Evolutionary conservation across 2,329 filamentous ascomycete species (phyloP), one percentile per base, ranked within the genome.

Genomic region (Truncatella angustata): DNA sequence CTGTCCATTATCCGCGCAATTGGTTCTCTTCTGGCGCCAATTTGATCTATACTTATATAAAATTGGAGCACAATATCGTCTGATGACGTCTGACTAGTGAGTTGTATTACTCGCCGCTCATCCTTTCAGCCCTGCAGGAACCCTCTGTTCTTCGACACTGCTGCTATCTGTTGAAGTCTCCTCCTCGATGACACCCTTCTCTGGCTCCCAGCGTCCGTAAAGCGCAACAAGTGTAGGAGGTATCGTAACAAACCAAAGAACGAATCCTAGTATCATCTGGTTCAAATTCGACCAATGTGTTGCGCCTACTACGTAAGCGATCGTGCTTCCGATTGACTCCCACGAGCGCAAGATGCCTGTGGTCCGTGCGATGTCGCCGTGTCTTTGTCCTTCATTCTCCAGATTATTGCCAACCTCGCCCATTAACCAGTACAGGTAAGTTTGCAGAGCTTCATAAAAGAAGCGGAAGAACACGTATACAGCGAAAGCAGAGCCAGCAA

Each of bases 241-340:
- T n/a, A 46, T 28, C 5, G 43, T 46, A 24, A 35, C 43, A 18
- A 32, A 32, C 43, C 43, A 46, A 21, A 46, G 28, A n/a, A 46
- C 43, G 6, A 46, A 46, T 7, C 43, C 43, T 14, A 46, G 28
- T 10, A 46, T 46, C 43, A 46, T 46, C 43, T 46, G 43, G 43
- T 46, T 46, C 43, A 46, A 18, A 4, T 46, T 46, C 4, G 43
- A 34, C 43, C 43, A 46, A 28, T 46, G 43, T 24, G 43, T 46
- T n/a, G 43, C 43, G 4, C 43, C 43, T 16, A 46, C 43, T 9
- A 46, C 43, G 14, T 46, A 46, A 2, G 43, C 43, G 6, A 46
- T 35, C 0, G 43, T 46, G 7, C 43, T 46, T 9, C 43, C 43
- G 20, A 46, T 46, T 16, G 43, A 46, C 30, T 46, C 43, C 43